Conservation (phyloP, 768 basidiomycete genomes). For the Lepiota brunneoincarnata region DNA sequence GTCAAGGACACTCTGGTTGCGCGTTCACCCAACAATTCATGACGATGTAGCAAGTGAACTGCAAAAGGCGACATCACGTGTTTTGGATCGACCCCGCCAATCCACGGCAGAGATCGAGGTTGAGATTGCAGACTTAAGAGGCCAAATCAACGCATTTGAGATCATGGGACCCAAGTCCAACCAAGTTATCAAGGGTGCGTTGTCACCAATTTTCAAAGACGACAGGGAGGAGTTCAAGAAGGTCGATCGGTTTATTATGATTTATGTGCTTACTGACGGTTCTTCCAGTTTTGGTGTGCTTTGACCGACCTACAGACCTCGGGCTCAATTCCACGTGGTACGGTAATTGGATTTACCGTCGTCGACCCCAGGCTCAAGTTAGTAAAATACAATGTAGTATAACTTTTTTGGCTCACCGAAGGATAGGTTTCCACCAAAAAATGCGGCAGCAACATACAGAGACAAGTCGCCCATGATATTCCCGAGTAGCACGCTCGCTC, state of each 20-base stretch:
- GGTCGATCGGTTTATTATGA: constrained; percentile 30
- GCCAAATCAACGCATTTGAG: constrained; percentile 78
- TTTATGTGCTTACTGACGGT: neutral
- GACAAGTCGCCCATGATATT: constrained; percentile 35
- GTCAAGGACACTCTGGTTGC: constrained; percentile 8
- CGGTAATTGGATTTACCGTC: constrained; percentile 76
- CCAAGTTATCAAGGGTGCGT: constrained; percentile 66
- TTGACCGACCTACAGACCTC: constrained; percentile 62
- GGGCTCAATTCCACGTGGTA: constrained; percentile 66
- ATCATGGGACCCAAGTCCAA: constrained; percentile 85
- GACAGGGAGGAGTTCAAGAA: constrained; percentile 55
- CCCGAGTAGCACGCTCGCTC: constrained; percentile 59
- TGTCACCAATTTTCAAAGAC: constrained; percentile 48
- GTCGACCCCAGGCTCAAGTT: constrained; percentile 87
- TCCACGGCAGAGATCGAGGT: constrained; percentile 35
- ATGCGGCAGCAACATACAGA: constrained; percentile 43
- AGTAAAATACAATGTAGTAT: constrained; percentile 15
- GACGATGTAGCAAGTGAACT: constrained; percentile 3
- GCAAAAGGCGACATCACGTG: constrained; percentile 5
- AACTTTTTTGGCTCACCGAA: constrained; percentile 3
- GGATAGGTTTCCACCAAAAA: constrained; percentile 80
- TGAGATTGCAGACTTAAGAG: constrained; percentile 70
- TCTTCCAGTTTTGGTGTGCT: constrained; percentile 62
- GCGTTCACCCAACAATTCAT: constrained; percentile 7
- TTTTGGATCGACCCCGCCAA: constrained; percentile 4